phyloP scores from a whole-genome alignment of 2,329 filamentous ascomycete genomes.

The Arthrobotrys sinensis region DNA sequence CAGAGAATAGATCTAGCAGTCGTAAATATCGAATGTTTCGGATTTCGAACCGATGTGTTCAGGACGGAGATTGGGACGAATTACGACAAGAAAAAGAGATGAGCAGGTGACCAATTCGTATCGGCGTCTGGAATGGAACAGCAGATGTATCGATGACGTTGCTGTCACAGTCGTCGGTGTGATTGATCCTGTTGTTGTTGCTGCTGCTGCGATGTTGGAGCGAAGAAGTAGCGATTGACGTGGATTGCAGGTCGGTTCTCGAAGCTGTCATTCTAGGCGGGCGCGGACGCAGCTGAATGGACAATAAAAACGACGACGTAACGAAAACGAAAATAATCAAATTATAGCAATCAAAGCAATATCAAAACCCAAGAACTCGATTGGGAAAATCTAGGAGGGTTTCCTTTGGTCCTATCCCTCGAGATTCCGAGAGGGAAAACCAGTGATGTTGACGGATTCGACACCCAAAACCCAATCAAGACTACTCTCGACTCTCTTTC shows the following conservation, averaged over 20 bases:
- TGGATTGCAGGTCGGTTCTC: conserved; percentile 59
- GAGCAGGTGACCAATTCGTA: conserved; percentile 59
- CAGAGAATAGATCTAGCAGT: conserved; percentile 46
- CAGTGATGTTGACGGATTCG: conserved; percentile 30
- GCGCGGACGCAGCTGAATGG: conserved; percentile 51
- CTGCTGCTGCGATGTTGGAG: conserved; percentile 42
- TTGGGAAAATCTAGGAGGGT: conserved; percentile 43
- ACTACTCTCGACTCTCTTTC: conserved; percentile 28
- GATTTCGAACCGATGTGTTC: conserved; percentile 17
- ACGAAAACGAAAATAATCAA: conserved; percentile 4
- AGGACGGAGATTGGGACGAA: conserved; percentile 33
- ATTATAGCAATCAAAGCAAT: conserved; percentile 28
- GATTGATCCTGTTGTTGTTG: conserved; percentile 25
- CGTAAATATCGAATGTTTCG: conserved; percentile 36
- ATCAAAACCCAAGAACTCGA: conserved; percentile 33
- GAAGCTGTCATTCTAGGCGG: conserved; percentile 57
- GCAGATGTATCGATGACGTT: conserved; percentile 55
- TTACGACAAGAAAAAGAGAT: conserved; percentile 36
- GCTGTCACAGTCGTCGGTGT: conserved; percentile 46
- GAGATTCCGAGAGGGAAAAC: conserved; percentile 44
- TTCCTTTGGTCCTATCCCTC: conserved; percentile 29
- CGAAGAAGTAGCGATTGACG: conserved; percentile 59
- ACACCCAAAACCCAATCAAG: conserved; percentile 26
- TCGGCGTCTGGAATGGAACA: conserved; percentile 49
- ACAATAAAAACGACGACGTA: conserved; percentile 36